Evolutionary conservation across 805 yeast species (phyloP).

Genomic region (Pichia rugopelliculosa): DNA sequence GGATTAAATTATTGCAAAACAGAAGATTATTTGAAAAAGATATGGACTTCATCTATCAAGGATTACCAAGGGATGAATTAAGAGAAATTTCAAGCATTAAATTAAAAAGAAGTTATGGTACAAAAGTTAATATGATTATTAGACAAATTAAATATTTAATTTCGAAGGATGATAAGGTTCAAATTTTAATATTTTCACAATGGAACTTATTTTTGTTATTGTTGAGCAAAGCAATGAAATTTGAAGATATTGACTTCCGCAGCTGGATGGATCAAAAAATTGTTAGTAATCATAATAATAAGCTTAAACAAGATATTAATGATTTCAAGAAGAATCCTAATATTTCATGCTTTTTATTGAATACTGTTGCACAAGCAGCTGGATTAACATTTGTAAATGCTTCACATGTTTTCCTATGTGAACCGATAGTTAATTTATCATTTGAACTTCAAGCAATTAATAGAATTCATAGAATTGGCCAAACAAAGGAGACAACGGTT

Average conservation of each 20-base stretch:
- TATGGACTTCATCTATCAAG: slow-evolving; percentile 38
- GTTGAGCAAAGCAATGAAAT: slow-evolving; percentile 56
- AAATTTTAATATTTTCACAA: slow-evolving; percentile 84
- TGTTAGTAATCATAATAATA: neutral
- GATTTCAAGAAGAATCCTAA: slow-evolving; percentile 51
- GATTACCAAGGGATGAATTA: slow-evolving; percentile 35
- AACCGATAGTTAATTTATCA: slow-evolving; percentile 83
- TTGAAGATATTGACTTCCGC: slow-evolving; percentile 48
- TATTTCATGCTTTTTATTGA: slow-evolving; percentile 78
- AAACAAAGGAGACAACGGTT: slow-evolving; percentile 68
- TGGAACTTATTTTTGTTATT: slow-evolving; percentile 71
- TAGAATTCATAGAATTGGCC: slow-evolving; percentile 90
- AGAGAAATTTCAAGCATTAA: slow-evolving; percentile 38
- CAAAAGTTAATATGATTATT: slow-evolving; percentile 79
- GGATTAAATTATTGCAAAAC: slow-evolving; percentile 22
- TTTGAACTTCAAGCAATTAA: slow-evolving; percentile 89
- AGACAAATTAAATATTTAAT: slow-evolving; percentile 63
- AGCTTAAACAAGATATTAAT: slow-evolving; percentile 36
- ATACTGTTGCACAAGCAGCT: slow-evolving; percentile 81
- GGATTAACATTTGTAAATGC: slow-evolving; percentile 91
- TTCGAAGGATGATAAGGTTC: slow-evolving; percentile 51
- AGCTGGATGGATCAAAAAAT: slow-evolving; percentile 36
- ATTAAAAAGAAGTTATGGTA: slow-evolving; percentile 55
- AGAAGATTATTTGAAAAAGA: slow-evolving; percentile 22
- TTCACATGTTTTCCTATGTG: slow-evolving; percentile 84